Base-by-base conservation (phyloP, 73 alveolate genomes). In the Tetrahymena elliotti region DNA sequence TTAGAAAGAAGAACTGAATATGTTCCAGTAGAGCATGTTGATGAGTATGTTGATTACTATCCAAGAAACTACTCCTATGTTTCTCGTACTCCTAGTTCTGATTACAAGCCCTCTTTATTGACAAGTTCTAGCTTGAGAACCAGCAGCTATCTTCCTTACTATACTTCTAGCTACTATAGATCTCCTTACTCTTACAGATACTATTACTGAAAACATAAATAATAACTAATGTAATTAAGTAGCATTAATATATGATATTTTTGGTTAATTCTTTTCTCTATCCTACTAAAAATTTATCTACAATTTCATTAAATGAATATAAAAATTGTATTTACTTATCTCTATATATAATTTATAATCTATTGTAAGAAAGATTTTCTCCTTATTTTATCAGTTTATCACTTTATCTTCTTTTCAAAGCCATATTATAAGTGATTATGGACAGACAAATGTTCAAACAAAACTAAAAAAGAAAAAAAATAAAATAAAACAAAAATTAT, bases 1-100 rank as follows among this genome's bases (percentile, higher is more conserved):
- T 24, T 40, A 1, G 96, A 94, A 53, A 94, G 95, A 94, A 84
- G 96, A 88, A 93, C 93, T 33, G 96, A 94, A 38, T 94, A 94
- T 35, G 96, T 94, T 20, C 96, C 96, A 11, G 92, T 94, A 16
- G 96, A 94, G 82, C 54, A 94, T 24, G 83, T 68, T 33, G 92
- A 94, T 38, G 96, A 94, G 82, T 68, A 84, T 84, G 93, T 88
- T 16, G 96, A 94, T 18, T 94, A 94, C 53, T 68, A 83, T 33
- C 96, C 96, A 11, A 94, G 52, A 20, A 94, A 84, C 53, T 84
- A 94, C 40, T 34, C 93, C 8, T 38, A 83, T 34, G 96, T 94
- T 33, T 88, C 93, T 0, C 52, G 95, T 6, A 16, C 39, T 3
- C 96, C 96, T 7, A 68, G 88, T n/a, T 27, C 18, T 68, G 88